Evolutionary conservation across 495 filamentous ascomycete species (phyloP), one percentile per base, ranked within the genome.

Genomic region (Cenococcum geophilum): DNA sequence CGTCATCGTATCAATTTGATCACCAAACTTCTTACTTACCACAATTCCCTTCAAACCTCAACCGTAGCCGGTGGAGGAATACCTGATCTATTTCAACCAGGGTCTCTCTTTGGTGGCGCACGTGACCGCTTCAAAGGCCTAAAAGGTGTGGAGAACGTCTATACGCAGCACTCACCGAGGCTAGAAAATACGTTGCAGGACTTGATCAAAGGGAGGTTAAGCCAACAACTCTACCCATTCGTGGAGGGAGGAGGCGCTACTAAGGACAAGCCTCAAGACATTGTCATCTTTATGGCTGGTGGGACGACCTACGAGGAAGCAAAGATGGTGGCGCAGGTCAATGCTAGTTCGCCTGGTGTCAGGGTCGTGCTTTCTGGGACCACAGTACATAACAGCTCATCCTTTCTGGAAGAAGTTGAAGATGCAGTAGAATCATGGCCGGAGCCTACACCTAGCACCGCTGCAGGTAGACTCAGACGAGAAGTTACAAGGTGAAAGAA

Each of bases 121-220:
- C 81, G 91, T 34, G 88, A 88, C 67, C 86, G 91, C 1, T 92
- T 98, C 74, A 95, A 95, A 71, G 95, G 92, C 1, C 79, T 98
- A 18, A 96, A 96, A 70, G 93, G 93, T 14, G 92, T 97, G 4
- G 93, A 98, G 71, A 98, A 98, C 66, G 93, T 98, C 21, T 98
- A 97, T 72, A 98, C 93, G 0, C 95, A 97, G 73, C 93, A 98
- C 73, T 93, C 91, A 1, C 92, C 93, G 0, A 79, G 89, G 48
- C 72, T 98, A 49, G 91, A 96, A 73, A 81, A 82, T 10, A 96
- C 90, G 0, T 76, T 98, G 10, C 90, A 95, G 69, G 91, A 93
- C 65, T 76, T 97, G 16, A 90, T 97, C 76, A 96, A 95, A 68
- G 93, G 92, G 11, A 83, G 88, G 58, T 75, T 98, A 52, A 84